Conservation (phyloP, 108 stramenopile species). For the Nitzschia sp. region DNA sequence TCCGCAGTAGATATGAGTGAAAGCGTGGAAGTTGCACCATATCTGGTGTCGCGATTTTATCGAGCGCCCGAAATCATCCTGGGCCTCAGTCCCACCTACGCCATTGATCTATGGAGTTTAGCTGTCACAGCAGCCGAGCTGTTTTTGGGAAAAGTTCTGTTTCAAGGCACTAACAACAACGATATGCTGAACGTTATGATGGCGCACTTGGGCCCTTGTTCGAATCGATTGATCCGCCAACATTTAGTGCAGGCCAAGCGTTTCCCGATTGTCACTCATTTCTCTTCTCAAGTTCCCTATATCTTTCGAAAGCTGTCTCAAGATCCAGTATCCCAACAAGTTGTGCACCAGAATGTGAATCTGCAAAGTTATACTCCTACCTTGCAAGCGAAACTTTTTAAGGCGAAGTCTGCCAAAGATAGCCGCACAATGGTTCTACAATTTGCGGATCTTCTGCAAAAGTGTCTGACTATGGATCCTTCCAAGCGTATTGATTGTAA, state of each 20-base stretch:
- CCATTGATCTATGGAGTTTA: slow-evolving; percentile 94
- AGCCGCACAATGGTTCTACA: slow-evolving; percentile 65
- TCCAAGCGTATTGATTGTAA: slow-evolving; percentile 63
- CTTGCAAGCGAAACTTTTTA: slow-evolving; percentile 60
- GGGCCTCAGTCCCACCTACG: slow-evolving; percentile 88
- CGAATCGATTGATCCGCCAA: slow-evolving; percentile 77
- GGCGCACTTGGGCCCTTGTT: slow-evolving; percentile 91
- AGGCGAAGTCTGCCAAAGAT: slow-evolving; percentile 80
- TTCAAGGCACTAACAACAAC: slow-evolving; percentile 93
- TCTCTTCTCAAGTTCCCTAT: slow-evolving; percentile 54
- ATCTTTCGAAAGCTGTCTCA: slow-evolving; percentile 60
- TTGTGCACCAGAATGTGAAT: slow-evolving; percentile 55
- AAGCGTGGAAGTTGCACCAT: slow-evolving; percentile 77
- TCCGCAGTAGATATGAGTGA: slow-evolving; percentile 78
- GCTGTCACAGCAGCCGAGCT: slow-evolving; percentile 93
- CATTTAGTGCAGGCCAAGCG: slow-evolving; percentile 65
- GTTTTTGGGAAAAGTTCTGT: slow-evolving; percentile 91
- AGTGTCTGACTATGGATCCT: slow-evolving; percentile 89
- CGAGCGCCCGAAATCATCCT: slow-evolving; percentile 99
- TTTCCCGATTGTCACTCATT: slow-evolving; percentile 60
- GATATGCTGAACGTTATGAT: slow-evolving; percentile 94
- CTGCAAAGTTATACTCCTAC: slow-evolving; percentile 28
- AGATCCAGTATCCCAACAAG: slow-evolving; percentile 67
- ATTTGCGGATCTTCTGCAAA: slow-evolving; percentile 85
- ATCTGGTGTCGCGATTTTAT: slow-evolving; percentile 97